phyloP scores from a whole-genome alignment of 1,284 basidiomycete genomes.

The Papiliotrema terrestris region DNA sequence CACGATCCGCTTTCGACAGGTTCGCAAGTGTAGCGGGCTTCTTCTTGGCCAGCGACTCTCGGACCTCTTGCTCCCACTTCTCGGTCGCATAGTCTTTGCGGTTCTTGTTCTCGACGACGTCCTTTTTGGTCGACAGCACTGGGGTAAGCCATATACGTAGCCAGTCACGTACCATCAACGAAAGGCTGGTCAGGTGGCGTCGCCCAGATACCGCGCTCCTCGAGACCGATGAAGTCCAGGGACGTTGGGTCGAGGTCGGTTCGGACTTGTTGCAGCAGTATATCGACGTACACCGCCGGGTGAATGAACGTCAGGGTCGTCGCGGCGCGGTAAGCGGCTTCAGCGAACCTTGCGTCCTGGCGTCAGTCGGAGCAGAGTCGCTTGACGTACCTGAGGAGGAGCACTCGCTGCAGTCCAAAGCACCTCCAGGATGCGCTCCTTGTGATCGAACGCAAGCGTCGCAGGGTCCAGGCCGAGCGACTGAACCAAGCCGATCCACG shows the following conservation, averaged over 20 bases:
- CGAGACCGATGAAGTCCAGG: constrained; percentile 63
- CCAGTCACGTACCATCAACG: constrained; percentile 62
- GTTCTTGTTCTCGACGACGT: constrained; percentile 59
- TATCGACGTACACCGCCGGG: constrained; percentile 63
- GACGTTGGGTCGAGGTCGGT: constrained; percentile 60
- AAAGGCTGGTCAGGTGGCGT: constrained; percentile 75
- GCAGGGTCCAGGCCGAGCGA: constrained; percentile 65
- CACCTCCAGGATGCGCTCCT: constrained; percentile 32
- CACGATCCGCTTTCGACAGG: constrained; percentile 78
- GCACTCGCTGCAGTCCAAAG: constrained; percentile 33
- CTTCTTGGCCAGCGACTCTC: constrained; percentile 67
- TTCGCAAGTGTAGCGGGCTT: constrained; percentile 52
- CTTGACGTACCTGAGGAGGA: constrained; percentile 26
- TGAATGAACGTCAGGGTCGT: constrained; percentile 75
- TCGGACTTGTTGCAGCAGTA: constrained; percentile 63
- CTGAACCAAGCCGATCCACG: constrained; percentile 82
- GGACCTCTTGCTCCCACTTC: constrained; percentile 90
- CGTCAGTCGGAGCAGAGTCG: neutral
- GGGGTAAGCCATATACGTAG: neutral
- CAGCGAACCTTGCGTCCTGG: constrained; percentile 30
- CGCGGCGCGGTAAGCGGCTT: constrained; percentile 69
- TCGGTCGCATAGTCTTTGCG: constrained; percentile 82
- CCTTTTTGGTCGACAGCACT: constrained; percentile 66
- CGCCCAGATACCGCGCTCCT: constrained; percentile 76
- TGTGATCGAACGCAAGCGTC: constrained; percentile 41